Evolutionary conservation across 176 grass and related monocot genomes (phyloP), one percentile per base, ranked within the genome.

Genomic region (Ampelocalamus luodianensis): DNA sequence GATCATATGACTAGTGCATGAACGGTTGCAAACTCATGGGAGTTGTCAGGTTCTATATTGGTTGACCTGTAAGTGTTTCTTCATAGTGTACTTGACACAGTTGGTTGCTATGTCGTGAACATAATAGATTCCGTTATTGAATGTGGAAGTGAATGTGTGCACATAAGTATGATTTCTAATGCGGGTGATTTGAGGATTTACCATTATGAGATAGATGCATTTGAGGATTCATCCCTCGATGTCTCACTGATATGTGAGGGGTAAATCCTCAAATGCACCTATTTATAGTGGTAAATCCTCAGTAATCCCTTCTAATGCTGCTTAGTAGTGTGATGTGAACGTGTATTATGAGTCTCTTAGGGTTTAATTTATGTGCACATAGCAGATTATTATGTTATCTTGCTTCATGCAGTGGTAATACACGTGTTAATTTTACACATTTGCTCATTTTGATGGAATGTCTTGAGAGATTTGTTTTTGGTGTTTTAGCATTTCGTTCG

Each of bases 1-100:
- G n/a, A 75, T 80, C 53, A 18, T 74, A 76, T 71, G 42, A 63
- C 53, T 77, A 53, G 5, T 39, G 74, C 26, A 46, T 61, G 38
- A 58, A 58, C 9, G n/a, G 5, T 67, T 82, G 61, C 53, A 39
- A 60, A 48, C 22, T 59, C 15, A 0, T 85, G 12, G 63, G 37
- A 70, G 46, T 79, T 71, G 22, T 71, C 17, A 3, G 4, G 49
- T 75, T 77, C 48, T 8, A 29, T 63, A 11, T 71, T 71, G 20
- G 40, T 49, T 75, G 42, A 16, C 14, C 26, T 76, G 27, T 17
- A 56, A 54, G 36, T 8, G 24, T 24, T 51, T 81, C 8, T 68
- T 53, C 8, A 36, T 66, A 36, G 43, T 66, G 10, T 5, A 29
- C 32, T 15, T 66, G 17, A 50, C 17, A 51, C 61, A 10, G 62